Evolutionary conservation across 495 filamentous ascomycete genomes (phyloP).

Genomic region (Hypoxylon intermedium): DNA sequence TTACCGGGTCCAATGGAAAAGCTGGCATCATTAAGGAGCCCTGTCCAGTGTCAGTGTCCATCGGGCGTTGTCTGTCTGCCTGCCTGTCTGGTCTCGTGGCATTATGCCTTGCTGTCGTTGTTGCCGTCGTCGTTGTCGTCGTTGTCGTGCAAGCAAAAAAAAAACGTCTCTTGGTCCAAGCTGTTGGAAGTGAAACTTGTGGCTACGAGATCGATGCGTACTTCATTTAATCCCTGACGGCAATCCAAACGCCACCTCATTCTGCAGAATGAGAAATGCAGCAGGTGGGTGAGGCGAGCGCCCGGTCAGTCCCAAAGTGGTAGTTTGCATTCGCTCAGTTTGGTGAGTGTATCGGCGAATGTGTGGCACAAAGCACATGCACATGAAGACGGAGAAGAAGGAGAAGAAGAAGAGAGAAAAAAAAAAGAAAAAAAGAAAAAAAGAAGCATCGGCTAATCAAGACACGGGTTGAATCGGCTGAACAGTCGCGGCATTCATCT

Average conservation of each 20-base stretch:
- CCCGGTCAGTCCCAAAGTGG: constrained; percentile 28
- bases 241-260: constrained; percentile 37
- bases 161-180: not conserved
- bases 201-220: not conserved
- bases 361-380: constrained; percentile 11
- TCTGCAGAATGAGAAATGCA: constrained; percentile 31
- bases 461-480: too few species aligned
- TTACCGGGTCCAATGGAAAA: constrained; percentile 34
- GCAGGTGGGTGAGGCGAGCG: constrained; percentile 30
- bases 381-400: too few species aligned
- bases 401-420: too few species aligned
- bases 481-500: too few species aligned
- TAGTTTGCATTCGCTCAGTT: constrained; percentile 27
- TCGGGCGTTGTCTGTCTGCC: too few species aligned
- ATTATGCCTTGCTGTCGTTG: not conserved
- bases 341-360: constrained; percentile 22
- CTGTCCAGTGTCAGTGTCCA: too few species aligned
- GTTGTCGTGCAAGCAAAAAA: too few species aligned
- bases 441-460: too few species aligned
- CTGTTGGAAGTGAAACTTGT: not conserved
- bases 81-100: not conserved
- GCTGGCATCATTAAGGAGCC: constrained; percentile 20
- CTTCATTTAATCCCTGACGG: constrained; percentile 19
- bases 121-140: not conserved
- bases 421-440: too few species aligned